These are phyloP conservation scores for Cyclotella choctawhatcheeana DNA, from an alignment of 108 stramenopile genomes.

Conservation along the genomic window DNA sequence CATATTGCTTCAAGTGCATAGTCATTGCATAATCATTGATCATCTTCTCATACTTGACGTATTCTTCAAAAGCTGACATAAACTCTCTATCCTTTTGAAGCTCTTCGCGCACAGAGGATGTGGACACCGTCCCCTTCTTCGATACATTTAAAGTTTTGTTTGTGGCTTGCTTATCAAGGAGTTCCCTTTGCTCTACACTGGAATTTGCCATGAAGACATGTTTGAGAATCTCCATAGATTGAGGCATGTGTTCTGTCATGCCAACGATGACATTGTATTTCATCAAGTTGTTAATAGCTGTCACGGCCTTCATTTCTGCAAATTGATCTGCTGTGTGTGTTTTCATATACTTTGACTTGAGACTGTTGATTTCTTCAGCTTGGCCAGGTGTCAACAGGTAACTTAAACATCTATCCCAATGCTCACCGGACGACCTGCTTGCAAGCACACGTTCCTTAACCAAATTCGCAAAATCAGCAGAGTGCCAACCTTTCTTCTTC, in stretches of 20 bases:
- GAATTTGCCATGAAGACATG: conserved; percentile 29
- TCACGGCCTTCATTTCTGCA: conserved; percentile 23
- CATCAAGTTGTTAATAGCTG: conserved; percentile 48
- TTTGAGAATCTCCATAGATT: conserved; percentile 54
- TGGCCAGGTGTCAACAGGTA: conserved; percentile 64
- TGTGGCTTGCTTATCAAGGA: not conserved
- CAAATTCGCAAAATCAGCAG: conserved; percentile 7
- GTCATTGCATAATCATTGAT: conserved; percentile 44
- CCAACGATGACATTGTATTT: conserved; percentile 60
- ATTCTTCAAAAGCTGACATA: conserved; percentile 35
- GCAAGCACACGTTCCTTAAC: conserved; percentile 26
- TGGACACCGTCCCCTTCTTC: conserved; percentile 34
- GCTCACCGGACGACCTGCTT: conserved; percentile 20
- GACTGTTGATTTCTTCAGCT: conserved; percentile 18
- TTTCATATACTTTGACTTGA: not conserved
- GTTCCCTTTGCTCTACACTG: not conserved
- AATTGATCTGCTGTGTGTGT: conserved; percentile 9
- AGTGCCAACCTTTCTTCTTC: conserved; percentile 2
- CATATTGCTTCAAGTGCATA: conserved; percentile 53
- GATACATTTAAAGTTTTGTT: conserved; percentile 18
- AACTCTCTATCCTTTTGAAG: conserved; percentile 47
- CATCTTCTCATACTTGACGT: conserved; percentile 51
- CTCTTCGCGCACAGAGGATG: conserved; percentile 40
- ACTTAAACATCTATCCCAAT: conserved; percentile 24
- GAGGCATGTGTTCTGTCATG: conserved; percentile 56